Percentiles rank a stretch among this genome's conserved stretches.
Evolutionary conservation across 176 grass and related monocot species (phyloP).

Genomic region (Cocos nucifera): DNA sequence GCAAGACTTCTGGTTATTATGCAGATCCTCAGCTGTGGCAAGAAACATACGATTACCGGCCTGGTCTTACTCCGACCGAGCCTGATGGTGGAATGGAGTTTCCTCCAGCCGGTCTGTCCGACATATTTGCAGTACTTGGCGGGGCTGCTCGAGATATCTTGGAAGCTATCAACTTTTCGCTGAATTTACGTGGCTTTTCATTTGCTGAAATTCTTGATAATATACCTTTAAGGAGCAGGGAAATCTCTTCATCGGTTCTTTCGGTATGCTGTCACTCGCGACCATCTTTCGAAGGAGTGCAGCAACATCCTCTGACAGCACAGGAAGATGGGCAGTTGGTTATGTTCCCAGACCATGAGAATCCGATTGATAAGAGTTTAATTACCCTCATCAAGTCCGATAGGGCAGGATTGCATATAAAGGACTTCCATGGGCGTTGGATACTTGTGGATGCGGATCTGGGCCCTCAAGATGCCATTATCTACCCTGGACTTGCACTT

Average conservation of each 20-base stretch:
- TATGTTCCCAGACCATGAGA: constrained; percentile 49
- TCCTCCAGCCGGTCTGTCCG: constrained; percentile 47
- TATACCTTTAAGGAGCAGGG: constrained; percentile 58
- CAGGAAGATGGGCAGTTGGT: constrained; percentile 39
- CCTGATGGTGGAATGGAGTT: constrained; percentile 33
- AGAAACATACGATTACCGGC: constrained; percentile 74
- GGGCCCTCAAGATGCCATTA: constrained; percentile 54
- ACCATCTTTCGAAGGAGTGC: constrained; percentile 44
- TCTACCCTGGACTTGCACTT: constrained; percentile 77
- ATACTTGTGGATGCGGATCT: constrained; percentile 59
- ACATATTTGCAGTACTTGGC: constrained; percentile 67
- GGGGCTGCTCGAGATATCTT: constrained; percentile 54
- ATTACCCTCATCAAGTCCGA: constrained; percentile 73
- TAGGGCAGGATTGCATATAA: constrained; percentile 64
- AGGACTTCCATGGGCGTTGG: constrained; percentile 72
- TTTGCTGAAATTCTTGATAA: constrained; percentile 78
- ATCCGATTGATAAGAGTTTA: constrained; percentile 65
- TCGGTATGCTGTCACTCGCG: constrained; percentile 72
- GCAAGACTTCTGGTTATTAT: constrained; percentile 76
- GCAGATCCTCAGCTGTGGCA: constrained; percentile 57
- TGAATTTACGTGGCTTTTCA: constrained; percentile 57
- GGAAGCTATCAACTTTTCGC: constrained; percentile 64
- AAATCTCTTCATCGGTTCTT: constrained; percentile 82
- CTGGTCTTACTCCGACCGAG: constrained; percentile 48
- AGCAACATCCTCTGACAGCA: constrained; percentile 31